phyloP scores from a whole-genome alignment of 768 basidiomycete genomes.

The Strobilomyces echinocephalus region DNA sequence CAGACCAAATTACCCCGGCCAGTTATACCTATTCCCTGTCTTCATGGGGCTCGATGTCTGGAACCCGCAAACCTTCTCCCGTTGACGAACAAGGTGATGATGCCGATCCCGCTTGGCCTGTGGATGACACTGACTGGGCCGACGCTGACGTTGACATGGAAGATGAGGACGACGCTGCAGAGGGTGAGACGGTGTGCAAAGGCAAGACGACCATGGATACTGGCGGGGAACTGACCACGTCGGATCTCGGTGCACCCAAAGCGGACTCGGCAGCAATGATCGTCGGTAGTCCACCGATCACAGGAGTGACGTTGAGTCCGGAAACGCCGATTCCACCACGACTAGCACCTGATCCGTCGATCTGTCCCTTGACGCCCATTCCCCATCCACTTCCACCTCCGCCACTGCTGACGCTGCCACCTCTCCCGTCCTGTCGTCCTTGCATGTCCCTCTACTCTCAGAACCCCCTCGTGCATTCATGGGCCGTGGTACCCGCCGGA shows the following conservation, averaged over 20 bases:
- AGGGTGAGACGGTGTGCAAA: constrained; percentile 8
- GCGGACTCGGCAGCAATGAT: constrained; percentile 6
- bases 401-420: constrained; percentile 2
- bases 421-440: constrained; percentile 26
- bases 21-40: constrained; percentile 29
- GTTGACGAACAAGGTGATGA: constrained; percentile 20
- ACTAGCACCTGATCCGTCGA: neutral
- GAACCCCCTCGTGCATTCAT: constrained; percentile 33
- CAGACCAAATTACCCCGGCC: constrained; percentile 30
- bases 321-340: neutral
- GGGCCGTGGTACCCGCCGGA: constrained; percentile 34
- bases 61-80: constrained; percentile 10
- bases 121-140: constrained; percentile 24
- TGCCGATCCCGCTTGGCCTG: constrained; percentile 12
- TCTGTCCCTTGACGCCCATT: constrained; percentile 4
- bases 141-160: constrained; percentile 30
- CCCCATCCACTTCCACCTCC: constrained; percentile 5
- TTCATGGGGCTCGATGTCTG: constrained; percentile 15
- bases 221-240: constrained; percentile 10
- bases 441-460: constrained; percentile 30
- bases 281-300: neutral
- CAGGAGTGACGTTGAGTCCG: neutral
- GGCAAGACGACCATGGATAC: constrained; percentile 13
- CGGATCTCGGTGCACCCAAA: constrained; percentile 2
- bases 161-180: constrained; percentile 25